Conservation (phyloP, 768 basidiomycete genomes). For the Lactarius pseudohatsudake region DNA sequence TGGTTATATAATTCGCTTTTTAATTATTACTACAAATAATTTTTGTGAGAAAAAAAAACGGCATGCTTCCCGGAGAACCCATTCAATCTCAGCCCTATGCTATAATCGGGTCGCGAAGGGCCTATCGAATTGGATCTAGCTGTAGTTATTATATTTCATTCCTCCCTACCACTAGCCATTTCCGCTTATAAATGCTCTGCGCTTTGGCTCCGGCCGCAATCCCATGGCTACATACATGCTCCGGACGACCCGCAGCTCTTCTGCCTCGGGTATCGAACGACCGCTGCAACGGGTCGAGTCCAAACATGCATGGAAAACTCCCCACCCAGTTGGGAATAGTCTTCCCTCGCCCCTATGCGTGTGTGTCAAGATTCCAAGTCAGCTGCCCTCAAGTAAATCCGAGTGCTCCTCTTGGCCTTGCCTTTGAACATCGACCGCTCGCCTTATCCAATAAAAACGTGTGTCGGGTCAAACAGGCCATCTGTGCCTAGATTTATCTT, state of each 20-base stretch:
- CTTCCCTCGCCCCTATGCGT: neutral
- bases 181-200: neutral
- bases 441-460: neutral
- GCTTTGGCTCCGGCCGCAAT: conserved; percentile 14
- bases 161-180: neutral
- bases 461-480: neutral
- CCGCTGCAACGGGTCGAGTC: neutral
- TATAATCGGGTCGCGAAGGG: no score
- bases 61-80: no score
- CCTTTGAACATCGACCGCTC: neutral
- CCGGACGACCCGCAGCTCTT: conserved; percentile 3
- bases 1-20: no score
- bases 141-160: neutral
- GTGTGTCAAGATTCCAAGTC: neutral
- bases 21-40: no score
- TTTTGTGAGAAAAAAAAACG: no score
- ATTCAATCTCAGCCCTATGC: no score
- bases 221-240: conserved; percentile 9
- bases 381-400: neutral
- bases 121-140: no score
- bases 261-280: conserved; percentile 7
- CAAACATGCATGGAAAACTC: conserved; percentile 12
- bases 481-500: neutral
- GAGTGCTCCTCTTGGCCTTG: neutral
- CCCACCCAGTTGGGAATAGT: neutral